Percentiles rank a stretch among this genome's conserved stretches.
Conservation (phyloP, 108 stramenopile genomes). For the Cylindrotheca fusiformis region DNA sequence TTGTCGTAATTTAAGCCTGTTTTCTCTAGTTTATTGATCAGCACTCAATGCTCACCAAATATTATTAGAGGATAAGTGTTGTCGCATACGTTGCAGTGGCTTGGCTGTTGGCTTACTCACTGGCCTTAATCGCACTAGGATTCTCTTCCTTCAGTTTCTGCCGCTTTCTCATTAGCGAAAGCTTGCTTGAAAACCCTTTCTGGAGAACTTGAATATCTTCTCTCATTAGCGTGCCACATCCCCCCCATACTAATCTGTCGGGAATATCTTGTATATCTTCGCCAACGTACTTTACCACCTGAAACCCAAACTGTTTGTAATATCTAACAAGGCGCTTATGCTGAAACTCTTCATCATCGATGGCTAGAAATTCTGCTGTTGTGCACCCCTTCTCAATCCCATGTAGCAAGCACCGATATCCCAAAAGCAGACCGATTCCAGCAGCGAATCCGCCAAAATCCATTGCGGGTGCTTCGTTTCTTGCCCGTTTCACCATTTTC, state of each 20-base stretch:
- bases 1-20: background rate
- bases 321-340: conserved; percentile 75
- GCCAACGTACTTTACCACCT: conserved; percentile 77
- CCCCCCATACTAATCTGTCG: conserved; percentile 86
- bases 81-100: background rate
- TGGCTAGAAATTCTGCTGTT: conserved; percentile 70
- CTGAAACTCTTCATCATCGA: conserved; percentile 80
- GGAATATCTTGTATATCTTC: conserved; percentile 75
- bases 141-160: conserved; percentile 2
- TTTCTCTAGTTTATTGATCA: background rate
- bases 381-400: conserved; percentile 53
- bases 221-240: conserved; percentile 80
- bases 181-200: background rate
- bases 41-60: too few relatives aligned
- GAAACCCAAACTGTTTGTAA: conserved; percentile 67
- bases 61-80: background rate
- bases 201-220: conserved; percentile 50
- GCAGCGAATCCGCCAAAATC: conserved; percentile 51
- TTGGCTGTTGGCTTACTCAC: too few relatives aligned
- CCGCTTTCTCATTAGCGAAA: conserved; percentile 1
- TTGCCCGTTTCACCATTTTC: conserved; percentile 36
- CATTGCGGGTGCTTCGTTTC: conserved; percentile 37
- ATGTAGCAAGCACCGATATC: conserved; percentile 63
- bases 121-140: too few relatives aligned
- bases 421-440: conserved; percentile 69